Evolutionary conservation across 345 rosid species (phyloP).

Genomic region (Aurinia saxatilis): DNA sequence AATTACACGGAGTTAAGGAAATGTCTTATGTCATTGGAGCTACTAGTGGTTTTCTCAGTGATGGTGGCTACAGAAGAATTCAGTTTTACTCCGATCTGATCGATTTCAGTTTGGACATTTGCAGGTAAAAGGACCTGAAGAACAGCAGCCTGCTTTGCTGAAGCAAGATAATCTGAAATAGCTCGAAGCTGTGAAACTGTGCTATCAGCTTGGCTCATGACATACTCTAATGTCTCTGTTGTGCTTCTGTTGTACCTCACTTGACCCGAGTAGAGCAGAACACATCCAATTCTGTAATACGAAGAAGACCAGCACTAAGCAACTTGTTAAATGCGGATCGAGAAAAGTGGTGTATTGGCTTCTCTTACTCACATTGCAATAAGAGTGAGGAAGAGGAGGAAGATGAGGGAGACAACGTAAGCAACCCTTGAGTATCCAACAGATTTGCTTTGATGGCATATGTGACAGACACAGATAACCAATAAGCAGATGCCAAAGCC

Average conservation of each 20-base stretch:
- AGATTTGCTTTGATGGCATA: slow-evolving; percentile 39
- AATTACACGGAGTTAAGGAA: slow-evolving; percentile 66
- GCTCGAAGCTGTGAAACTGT: slow-evolving; percentile 50
- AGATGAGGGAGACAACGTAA: slow-evolving; percentile 59
- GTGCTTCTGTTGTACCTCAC: slow-evolving; percentile 62
- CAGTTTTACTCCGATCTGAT: slow-evolving; percentile 55
- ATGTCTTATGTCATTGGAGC: slow-evolving; percentile 50
- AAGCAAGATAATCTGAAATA: slow-evolving; percentile 57
- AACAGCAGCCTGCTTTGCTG: slow-evolving; percentile 66
- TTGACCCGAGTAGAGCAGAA: slow-evolving; percentile 72
- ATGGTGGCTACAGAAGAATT: slow-evolving; percentile 49
- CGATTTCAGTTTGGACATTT: slow-evolving; percentile 81
- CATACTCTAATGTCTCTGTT: slow-evolving; percentile 55
- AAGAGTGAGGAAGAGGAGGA: slow-evolving; percentile 58
- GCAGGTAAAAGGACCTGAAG: slow-evolving; percentile 68
- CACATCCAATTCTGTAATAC: slow-evolving; percentile 68
- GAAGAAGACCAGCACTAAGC: not conserved
- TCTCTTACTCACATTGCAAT: slow-evolving; percentile 54
- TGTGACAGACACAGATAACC: slow-evolving; percentile 40
- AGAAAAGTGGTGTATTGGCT: not conserved
- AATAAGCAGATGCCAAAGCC: slow-evolving; percentile 64
- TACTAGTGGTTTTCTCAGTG: slow-evolving; percentile 43
- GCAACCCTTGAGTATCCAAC: slow-evolving; percentile 57
- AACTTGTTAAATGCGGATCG: not conserved
- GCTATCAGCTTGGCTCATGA: slow-evolving; percentile 63